Conservation (phyloP, 306 rosid genomes). For the Vigna radiata region DNA sequence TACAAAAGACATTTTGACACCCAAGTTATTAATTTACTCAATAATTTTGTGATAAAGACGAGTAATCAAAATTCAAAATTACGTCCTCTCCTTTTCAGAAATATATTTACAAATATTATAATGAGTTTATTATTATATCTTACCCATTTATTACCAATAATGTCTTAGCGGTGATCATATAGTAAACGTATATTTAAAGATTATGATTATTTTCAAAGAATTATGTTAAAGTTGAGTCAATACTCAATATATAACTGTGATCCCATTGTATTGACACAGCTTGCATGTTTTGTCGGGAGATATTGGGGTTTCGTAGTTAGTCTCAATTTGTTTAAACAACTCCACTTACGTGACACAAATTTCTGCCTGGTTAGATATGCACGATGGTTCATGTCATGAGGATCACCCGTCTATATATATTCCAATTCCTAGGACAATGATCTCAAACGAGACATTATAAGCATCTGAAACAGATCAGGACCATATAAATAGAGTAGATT, state of each 20-base stretch:
- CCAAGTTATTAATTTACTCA: too few relatives aligned
- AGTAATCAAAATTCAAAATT: too few relatives aligned
- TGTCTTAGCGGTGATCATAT: too few relatives aligned
- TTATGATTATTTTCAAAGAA: background rate
- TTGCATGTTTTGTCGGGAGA: background rate
- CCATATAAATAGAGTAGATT: slow-evolving; percentile 18
- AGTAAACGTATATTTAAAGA: background rate
- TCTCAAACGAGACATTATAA: slow-evolving; percentile 18
- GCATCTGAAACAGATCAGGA: slow-evolving; percentile 11
- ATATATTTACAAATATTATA: too few relatives aligned
- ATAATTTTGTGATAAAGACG: too few relatives aligned
- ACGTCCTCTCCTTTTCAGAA: too few relatives aligned
- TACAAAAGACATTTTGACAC: too few relatives aligned
- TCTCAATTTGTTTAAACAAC: background rate
- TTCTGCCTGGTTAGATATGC: background rate
- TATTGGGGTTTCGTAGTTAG: background rate
- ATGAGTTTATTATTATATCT: too few relatives aligned
- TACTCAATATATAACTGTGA: background rate
- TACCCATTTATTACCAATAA: too few relatives aligned
- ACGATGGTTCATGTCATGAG: background rate
- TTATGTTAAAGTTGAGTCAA: background rate
- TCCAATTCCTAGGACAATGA: slow-evolving; percentile 6
- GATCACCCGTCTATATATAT: background rate
- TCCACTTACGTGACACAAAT: background rate
- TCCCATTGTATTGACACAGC: background rate